A percentile compares a stretch with the other conserved stretches of the same genome.
These are phyloP conservation scores for Rhypophila decipiens DNA, from an alignment of 495 filamentous ascomycete species.

Conservation along the genomic window DNA sequence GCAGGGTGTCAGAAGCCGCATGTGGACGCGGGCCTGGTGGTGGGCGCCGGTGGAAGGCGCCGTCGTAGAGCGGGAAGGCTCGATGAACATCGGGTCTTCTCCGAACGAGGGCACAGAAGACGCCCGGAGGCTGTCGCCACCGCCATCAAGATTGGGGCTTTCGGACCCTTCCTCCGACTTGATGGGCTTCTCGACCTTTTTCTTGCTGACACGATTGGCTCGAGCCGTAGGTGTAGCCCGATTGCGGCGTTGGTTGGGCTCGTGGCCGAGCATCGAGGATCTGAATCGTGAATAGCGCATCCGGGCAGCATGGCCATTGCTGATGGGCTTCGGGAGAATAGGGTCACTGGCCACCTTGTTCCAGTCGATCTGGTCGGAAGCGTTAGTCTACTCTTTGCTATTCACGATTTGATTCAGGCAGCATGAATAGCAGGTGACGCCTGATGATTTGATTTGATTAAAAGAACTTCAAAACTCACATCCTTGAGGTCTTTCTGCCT, in stretches of 20 bases:
- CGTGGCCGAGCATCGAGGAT: conserved; percentile 31
- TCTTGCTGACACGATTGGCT: conserved; percentile 26
- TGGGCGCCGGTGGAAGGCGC: conserved; percentile 10
- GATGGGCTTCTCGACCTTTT: conserved; percentile 30
- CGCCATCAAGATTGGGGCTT: too few relatives aligned
- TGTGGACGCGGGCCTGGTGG: conserved; percentile 14
- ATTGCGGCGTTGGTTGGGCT: conserved; percentile 33
- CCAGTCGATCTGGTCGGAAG: conserved; percentile 60
- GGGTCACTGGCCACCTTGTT: conserved; percentile 55
- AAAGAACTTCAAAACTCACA: too few relatives aligned
- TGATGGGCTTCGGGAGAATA: conserved; percentile 50
- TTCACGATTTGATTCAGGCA: neutral
- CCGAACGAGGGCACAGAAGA: conserved; percentile 4
- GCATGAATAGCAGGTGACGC: too few relatives aligned
- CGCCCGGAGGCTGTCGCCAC: conserved; percentile 7
- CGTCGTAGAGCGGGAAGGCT: conserved; percentile 1
- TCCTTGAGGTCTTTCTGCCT: conserved; percentile 69
- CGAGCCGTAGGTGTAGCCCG: conserved; percentile 16
- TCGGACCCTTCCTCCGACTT: conserved; percentile 24
- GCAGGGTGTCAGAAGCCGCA: conserved; percentile 35
- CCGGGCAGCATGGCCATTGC: conserved; percentile 74
- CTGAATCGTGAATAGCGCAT: conserved; percentile 73
- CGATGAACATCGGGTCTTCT: neutral
- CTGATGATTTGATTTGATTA: too few relatives aligned
- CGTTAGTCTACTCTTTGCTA: neutral